A percentile compares a stretch with the other conserved stretches of the same genome.
Evolutionary conservation across 1,284 basidiomycete genomes (phyloP).

Genomic region (Stereum hirsutum): DNA sequence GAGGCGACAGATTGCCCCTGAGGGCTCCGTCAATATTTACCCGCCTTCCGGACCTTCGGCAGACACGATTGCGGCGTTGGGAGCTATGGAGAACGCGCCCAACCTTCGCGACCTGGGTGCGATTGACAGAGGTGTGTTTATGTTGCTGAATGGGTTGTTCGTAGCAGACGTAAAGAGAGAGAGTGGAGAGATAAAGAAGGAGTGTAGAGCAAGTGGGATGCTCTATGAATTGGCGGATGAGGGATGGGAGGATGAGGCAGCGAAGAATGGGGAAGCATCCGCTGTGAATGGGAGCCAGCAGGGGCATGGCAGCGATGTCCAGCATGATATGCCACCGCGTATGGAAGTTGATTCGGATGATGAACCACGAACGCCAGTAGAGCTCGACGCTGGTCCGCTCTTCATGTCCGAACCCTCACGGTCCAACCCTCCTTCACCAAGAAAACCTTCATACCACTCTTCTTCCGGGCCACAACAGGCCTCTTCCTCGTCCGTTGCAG

Average conservation of each 20-base stretch:
- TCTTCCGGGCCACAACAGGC: constrained; percentile 10
- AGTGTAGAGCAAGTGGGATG: constrained; percentile 56
- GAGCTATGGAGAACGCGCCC: no score
- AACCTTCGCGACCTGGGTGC: constrained; percentile 35
- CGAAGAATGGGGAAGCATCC: no score
- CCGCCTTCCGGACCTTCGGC: constrained; percentile 50
- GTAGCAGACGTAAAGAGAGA: constrained; percentile 37
- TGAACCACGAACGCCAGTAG: background rate
- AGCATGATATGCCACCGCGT: background rate
- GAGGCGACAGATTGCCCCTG: constrained; percentile 53
- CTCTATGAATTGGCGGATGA: constrained; percentile 66
- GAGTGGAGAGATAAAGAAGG: constrained; percentile 36
- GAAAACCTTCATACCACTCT: constrained; percentile 21
- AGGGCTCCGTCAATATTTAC: constrained; percentile 45
- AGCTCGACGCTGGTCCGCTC: no score
- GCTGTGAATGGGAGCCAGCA: no score
- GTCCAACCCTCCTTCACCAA: no score
- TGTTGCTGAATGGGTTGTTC: constrained; percentile 54
- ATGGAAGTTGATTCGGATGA: background rate
- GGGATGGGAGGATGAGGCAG: constrained; percentile 45
- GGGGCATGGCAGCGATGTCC: no score
- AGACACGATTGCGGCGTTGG: no score
- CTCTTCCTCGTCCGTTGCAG: constrained; percentile 9
- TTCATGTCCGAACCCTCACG: constrained; percentile 22
- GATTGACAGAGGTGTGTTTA: constrained; percentile 51